Conservation (phyloP, 805 yeast genomes). For the Candida boleticola region DNA sequence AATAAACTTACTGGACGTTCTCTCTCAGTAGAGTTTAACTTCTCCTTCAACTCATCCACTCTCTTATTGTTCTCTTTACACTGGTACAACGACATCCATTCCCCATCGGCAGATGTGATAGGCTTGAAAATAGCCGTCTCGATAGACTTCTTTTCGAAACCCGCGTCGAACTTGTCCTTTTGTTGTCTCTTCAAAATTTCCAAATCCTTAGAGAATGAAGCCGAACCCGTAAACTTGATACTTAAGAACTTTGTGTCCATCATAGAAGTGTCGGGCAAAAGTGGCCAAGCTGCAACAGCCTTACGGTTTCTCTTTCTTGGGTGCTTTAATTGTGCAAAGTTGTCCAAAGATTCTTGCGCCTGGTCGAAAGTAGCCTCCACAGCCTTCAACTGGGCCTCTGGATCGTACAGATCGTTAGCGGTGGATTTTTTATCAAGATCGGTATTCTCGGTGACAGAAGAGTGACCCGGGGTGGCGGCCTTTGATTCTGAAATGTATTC, state of each 20-base stretch:
- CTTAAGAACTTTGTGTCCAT: constrained; percentile 74
- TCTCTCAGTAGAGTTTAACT: constrained; percentile 39
- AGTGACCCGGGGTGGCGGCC: constrained; percentile 19
- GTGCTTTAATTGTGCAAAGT: constrained; percentile 56
- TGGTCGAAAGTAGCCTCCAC: constrained; percentile 79
- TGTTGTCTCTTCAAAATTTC: constrained; percentile 27
- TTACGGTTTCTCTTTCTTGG: constrained; percentile 72
- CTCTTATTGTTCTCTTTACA: constrained; percentile 19
- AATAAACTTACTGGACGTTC: constrained; percentile 41
- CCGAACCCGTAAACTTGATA: constrained; percentile 60
- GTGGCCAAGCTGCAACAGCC: constrained; percentile 76
- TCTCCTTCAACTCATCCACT: constrained; percentile 21
- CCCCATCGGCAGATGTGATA: constrained; percentile 66
- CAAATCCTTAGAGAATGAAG: constrained; percentile 44
- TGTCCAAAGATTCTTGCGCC: constrained; percentile 47
- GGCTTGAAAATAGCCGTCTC: constrained; percentile 71
- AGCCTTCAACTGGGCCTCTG: constrained; percentile 60
- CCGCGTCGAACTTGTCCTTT: constrained; percentile 24
- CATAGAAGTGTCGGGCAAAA: constrained; percentile 89
- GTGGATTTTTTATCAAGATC: constrained; percentile 17
- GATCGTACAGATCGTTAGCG: constrained; percentile 40
- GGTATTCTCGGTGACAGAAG: constrained; percentile 1
- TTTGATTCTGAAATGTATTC: constrained; percentile 80
- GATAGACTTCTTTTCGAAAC: constrained; percentile 36
- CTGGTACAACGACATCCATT: constrained; percentile 64